A percentile compares a stretch with the other conserved stretches of the same genome.
Evolutionary conservation across 345 rosid genomes (phyloP).

Genomic region (Corchorus olitorius): DNA sequence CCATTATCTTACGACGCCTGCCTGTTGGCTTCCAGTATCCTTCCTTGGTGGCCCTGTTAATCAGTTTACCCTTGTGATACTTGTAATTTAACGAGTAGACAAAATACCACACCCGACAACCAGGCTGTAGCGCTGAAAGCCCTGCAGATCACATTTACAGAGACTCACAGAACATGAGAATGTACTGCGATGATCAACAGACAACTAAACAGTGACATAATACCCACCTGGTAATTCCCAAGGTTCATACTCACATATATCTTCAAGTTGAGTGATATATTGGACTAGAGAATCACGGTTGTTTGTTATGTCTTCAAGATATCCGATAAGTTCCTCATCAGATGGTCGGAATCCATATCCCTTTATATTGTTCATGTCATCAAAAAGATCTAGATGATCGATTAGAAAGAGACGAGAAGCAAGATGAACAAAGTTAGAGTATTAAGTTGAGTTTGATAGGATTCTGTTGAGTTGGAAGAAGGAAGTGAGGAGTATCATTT

Average conservation of each 20-base stretch:
- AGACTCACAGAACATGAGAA: neutral
- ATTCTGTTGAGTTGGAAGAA: neutral
- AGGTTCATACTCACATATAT: neutral
- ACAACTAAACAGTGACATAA: neutral
- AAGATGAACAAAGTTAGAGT: neutral
- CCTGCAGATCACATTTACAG: neutral
- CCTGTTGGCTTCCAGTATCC: conserved; percentile 15
- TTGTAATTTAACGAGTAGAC: neutral
- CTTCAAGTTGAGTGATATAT: neutral
- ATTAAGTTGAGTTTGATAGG: neutral
- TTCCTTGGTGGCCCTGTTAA: neutral
- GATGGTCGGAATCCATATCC: neutral
- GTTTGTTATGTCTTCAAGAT: neutral
- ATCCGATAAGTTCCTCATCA: neutral
- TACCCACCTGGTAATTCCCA: neutral
- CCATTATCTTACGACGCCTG: neutral
- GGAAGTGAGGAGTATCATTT: too few relatives aligned
- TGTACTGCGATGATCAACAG: neutral
- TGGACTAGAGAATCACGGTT: neutral
- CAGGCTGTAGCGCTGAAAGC: neutral
- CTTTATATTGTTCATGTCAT: neutral
- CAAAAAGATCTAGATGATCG: neutral
- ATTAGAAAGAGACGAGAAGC: neutral
- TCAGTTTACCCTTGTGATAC: neutral
- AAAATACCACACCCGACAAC: neutral